Base-by-base conservation (phyloP, 768 basidiomycete genomes). In the Termitomyces sp. region DNA sequence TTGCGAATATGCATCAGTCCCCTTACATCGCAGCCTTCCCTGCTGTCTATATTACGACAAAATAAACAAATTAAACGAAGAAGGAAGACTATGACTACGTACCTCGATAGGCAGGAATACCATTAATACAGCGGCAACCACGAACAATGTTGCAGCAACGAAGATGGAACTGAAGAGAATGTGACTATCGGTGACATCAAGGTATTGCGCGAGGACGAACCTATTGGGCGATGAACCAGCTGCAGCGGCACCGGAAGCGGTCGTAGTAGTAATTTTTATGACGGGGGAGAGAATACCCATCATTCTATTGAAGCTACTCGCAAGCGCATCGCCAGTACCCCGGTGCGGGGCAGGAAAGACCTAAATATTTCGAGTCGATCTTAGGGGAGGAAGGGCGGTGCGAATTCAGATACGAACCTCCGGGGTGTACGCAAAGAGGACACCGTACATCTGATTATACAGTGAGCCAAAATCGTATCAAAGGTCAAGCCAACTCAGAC, bases 271-370 rank as follows among this genome's bases (percentile, higher is more conserved):
- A 41, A 80, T 80, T 59, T 79, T 79, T 65, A 80, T 78, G 39
- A 80, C 69, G 29, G 80, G 80, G 0, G 78, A 73, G 34, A 81
- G 74, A 54, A 81, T 68, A 12, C 78, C 80, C 34, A 73, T 74
- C 41, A 80, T 72, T 36, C 78, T 72, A 63, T 82, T 82, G 62
- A 81, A 72, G 74, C 77, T 59, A 74, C 74, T 60, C 68, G 77
- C 61, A 75, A 75, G 59, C 3, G 81, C 81, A 55, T 81, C 78
- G 10, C 80, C 81, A 0, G 81, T 82, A 3, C 83, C 83, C 36
- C 83, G 76, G 60, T 81, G 80, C 3, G 80, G 78, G 0, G 80
- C 79, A 0, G 83, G 80, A 70, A 85, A 84, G 20, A 81, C 70
- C 70, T 71, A 48, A 1, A 34, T 20, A 18, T 12, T 5, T 15